Evolutionary conservation across 2,329 filamentous ascomycete genomes (phyloP), one percentile per base, ranked within the genome.

Genomic region (Lecanicillium sp.): DNA sequence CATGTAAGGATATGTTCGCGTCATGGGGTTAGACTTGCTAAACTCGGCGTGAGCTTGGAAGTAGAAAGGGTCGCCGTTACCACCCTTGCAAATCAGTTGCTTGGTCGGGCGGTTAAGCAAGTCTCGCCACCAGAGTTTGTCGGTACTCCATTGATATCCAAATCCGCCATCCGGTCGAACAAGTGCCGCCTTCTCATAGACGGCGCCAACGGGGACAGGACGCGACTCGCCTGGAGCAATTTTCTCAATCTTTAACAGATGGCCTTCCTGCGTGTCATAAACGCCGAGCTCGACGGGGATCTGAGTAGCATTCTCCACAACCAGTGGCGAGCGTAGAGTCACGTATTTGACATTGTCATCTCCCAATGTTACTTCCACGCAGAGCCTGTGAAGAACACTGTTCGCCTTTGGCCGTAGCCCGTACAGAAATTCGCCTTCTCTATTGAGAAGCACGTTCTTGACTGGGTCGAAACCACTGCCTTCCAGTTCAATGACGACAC

Each of bases 321-420:
- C 70, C 1, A 98, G 71, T 1, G 93, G 93, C 15, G 91, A 97
- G 21, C 93, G 81, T 60, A 98, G 83, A 1, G 90, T 98, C 60
- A 98, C 94, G 63, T 95, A 94, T 70, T 98, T 98, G 69, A 98
- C 87, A 59, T 97, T 97, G 70, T 98, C 91, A 1, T 81, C 71
- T n/a, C 90, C 93, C 20, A 98, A 76, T 45, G 81, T 88, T 45
- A 98, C 86, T 49, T 98, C 93, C 0, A 97, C 90, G 20, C 97
- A 81, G 15, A 98, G 78, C 19, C 90, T 86, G 64, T 98, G 94
- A 54, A 91, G 76, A 3, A 95, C 77, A 50, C 86, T 79, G 59
- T 95, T 86, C 52, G 89, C 85, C 63, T 90, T 87, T 2, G 94
- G 93, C 50, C 88, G 86, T 38, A 98, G 75, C 43, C 86, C 88